Percentiles rank a stretch among this genome's conserved stretches.
Conservation (phyloP, 305 asterid species). For the Coffea humblotiana region DNA sequence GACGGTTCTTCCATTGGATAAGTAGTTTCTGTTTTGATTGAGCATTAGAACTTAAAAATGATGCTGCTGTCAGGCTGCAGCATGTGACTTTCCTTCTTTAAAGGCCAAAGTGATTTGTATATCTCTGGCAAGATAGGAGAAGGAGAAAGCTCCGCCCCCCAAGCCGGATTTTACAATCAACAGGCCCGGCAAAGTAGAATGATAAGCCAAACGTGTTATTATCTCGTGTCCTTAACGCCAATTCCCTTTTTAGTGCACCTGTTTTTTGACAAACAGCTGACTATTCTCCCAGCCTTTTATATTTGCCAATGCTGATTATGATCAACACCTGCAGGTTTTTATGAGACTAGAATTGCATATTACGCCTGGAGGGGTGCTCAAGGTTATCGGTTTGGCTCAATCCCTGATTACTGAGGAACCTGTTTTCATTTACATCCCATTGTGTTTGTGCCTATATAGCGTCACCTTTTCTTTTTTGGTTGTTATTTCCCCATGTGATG, state of each 20-base stretch:
- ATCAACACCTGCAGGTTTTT: conserved; percentile 58
- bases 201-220: background rate
- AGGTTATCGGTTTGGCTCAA: conserved; percentile 78
- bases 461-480: background rate
- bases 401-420: conserved; percentile 69
- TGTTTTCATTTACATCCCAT: background rate
- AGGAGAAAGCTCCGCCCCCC: background rate
- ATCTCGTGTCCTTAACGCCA: background rate
- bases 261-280: background rate
- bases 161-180: background rate
- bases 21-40: background rate
- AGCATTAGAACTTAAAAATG: background rate
- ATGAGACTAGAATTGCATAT: conserved; percentile 87
- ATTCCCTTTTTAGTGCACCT: background rate
- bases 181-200: background rate
- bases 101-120: background rate
- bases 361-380: conserved; percentile 91
- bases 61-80: background rate
- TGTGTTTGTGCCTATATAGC: background rate
- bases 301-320: background rate
- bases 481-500: too few species aligned
- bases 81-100: background rate
- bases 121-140: background rate
- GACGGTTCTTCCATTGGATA: background rate
- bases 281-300: background rate